Evolutionary conservation across 306 rosid species (phyloP), one percentile per base, ranked within the genome.

Genomic region (Prosopis cineraria): DNA sequence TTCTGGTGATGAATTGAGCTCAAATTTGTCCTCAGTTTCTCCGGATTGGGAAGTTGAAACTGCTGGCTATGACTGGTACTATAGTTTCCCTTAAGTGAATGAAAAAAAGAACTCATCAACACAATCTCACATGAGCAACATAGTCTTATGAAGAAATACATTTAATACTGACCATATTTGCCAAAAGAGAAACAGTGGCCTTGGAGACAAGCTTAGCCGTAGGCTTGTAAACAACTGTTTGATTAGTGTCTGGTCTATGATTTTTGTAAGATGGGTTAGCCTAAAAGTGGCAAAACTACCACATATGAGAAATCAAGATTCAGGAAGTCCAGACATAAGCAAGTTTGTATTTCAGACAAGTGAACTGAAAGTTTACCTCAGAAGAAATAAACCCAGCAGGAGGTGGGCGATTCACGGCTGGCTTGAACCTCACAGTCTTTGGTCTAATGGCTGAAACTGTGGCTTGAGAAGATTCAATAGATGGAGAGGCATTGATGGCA

Each of bases 371-470:
- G 72, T 43, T 87, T 74, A 90, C 96, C 95, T 78, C 88, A 82
- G 94, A 87, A 84, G 93, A 87, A 87, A 67, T 50, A 82, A 82
- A 81, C 5, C 79, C 87, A 50, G 87, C 41, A 50, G 85, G 79
- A 37, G 52, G 72, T 36, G 84, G 63, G 62, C 24, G 82, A 82
- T 79, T 85, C 62, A 77, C 13, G 52, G 79, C 58, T 53, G 98
- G 86, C 87, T 88, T 91, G 82, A 95, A 86, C 93, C 98, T 91
- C 72, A 90, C 91, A 34, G 97, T 93, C 88, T 91, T 95, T 13
- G 99, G 99, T 78, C 97, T 89, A 83, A 93, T 91, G 55, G 97
- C 99, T 73, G 97, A 74, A 78, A 92, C 89, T 74, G 93, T 82
- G 67, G 90, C 66, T 53, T 84, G 91, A 53, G 98, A 81, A 50